Evolutionary conservation across 805 yeast species (phyloP).

Genomic region (Saccharomyces mikatae): DNA sequence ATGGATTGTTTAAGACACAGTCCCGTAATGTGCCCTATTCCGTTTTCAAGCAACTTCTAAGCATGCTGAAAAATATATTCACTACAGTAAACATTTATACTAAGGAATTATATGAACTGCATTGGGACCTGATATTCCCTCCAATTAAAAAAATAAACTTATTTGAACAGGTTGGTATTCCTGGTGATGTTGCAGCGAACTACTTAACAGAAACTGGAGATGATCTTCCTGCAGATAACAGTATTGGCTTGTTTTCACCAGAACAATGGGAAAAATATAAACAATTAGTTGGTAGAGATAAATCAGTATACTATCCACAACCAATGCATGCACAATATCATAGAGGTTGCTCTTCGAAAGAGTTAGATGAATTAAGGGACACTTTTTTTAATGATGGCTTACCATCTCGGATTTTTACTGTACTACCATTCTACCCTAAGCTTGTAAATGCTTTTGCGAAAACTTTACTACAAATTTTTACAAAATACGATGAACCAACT

Average conservation of each 20-base stretch:
- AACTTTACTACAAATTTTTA: slow-evolving; percentile 32
- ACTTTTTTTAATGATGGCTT: slow-evolving; percentile 29
- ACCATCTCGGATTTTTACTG: slow-evolving; percentile 36
- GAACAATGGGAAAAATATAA: slow-evolving; percentile 29
- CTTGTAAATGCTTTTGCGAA: slow-evolving; percentile 33
- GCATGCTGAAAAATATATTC: slow-evolving; percentile 38
- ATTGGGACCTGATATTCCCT: slow-evolving; percentile 26
- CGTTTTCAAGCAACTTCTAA: slow-evolving; percentile 40
- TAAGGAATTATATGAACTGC: slow-evolving; percentile 23
- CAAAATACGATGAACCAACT: slow-evolving; percentile 28
- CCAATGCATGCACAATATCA: slow-evolving; percentile 35
- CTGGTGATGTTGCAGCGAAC: slow-evolving; percentile 25
- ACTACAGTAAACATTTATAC: slow-evolving; percentile 29
- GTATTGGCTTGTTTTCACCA: slow-evolving; percentile 22
- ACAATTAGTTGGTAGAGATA: not conserved
- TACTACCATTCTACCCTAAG: slow-evolving; percentile 39
- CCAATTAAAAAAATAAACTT: slow-evolving; percentile 18
- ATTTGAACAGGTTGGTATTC: slow-evolving; percentile 23
- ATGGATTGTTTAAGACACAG: slow-evolving; percentile 21
- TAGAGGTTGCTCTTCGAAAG: slow-evolving; percentile 33
- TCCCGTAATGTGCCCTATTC: slow-evolving; percentile 29
- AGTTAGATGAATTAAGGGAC: slow-evolving; percentile 34
- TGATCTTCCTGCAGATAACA: slow-evolving; percentile 20
- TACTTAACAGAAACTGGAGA: slow-evolving; percentile 31
- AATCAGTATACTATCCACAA: slow-evolving; percentile 10